Evolutionary conservation across 331 rosid species (phyloP), one percentile per base, ranked within the genome.

Genomic region (Telfairia occidentalis): DNA sequence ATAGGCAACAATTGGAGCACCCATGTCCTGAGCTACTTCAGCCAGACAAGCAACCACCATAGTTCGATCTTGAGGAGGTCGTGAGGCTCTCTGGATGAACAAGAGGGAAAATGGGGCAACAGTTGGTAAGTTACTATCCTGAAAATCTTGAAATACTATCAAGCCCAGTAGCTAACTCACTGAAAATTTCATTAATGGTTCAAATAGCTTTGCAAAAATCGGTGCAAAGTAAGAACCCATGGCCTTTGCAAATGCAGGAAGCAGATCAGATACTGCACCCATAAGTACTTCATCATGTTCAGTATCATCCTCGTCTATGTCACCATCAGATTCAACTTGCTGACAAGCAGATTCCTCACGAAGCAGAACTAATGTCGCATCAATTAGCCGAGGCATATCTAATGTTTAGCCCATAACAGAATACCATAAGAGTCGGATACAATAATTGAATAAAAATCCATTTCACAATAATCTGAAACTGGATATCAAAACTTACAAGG

Each of bases 31-130:
- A 81, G 97, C 97, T 73, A 92, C 97, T 86, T 95, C 99, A 34
- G 97, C 97, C 55, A 95, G 97, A 91, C 97, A 90, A 78, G 99
- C 99, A 74, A 95, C 96, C 61, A 92, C 99, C 99, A 95, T 95
- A 76, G 99, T 95, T 81, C 90, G 87, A 81, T 95, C 99, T 84
- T 95, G 92, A 53, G 87, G 86, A 23, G 99, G 96, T 2, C 88
- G 97, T 37, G 90, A 85, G 60, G 96, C 90, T 92, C 84, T 95
- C 99, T 95, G 97, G 10, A 50, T 13, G 37, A 49, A 23, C 54
- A 76, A 7, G 9, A 74, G 9, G 75, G 54, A 46, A 45, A 69
- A 49, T 45, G 19, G 18, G 60, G 48, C 72, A 42, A 45, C 30
- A 23, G 42, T 29, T 59, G 0, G 7, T 75, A 58, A 60, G 34